These are phyloP conservation scores for Voacanga thouarsii DNA, from an alignment of 257 asterid genomes.

Conservation along the genomic window DNA sequence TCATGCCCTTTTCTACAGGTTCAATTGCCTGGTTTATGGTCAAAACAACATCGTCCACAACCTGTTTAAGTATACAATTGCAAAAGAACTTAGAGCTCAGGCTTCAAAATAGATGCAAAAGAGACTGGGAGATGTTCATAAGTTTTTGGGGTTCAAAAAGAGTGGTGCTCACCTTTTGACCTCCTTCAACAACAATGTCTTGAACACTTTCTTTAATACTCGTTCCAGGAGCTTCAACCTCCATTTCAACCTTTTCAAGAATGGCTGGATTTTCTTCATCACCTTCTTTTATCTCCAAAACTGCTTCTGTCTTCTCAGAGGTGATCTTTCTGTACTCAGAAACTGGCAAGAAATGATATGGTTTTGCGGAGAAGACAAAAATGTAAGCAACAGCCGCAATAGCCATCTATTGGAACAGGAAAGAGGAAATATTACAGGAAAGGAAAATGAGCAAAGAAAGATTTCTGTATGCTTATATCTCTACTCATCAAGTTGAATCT, in stretches of 20 bases:
- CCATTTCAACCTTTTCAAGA: conserved; percentile 57
- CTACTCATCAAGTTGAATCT: neutral
- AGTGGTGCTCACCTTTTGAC: conserved; percentile 60
- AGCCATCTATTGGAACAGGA: conserved; percentile 63
- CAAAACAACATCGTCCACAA: conserved; percentile 83
- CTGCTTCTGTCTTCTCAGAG: conserved; percentile 46
- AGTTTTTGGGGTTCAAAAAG: neutral
- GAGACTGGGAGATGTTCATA: neutral
- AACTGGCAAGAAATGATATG: conserved; percentile 57
- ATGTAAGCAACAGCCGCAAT: conserved; percentile 92
- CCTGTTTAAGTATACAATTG: conserved; percentile 34
- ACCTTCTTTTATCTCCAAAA: conserved; percentile 50
- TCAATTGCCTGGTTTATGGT: conserved; percentile 93
- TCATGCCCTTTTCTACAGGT: conserved; percentile 91
- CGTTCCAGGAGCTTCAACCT: conserved; percentile 77
- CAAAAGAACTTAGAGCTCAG: neutral
- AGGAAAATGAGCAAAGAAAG: neutral
- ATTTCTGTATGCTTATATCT: neutral
- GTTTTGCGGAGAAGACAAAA: conserved; percentile 77
- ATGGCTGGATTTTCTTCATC: conserved; percentile 45
- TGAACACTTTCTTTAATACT: conserved; percentile 89
- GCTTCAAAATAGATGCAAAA: neutral
- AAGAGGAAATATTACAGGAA: neutral
- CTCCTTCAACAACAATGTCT: conserved; percentile 92
- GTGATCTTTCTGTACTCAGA: conserved; percentile 39